phyloP scores from a whole-genome alignment of 164 flowering plant species.

The Piper longum region DNA sequence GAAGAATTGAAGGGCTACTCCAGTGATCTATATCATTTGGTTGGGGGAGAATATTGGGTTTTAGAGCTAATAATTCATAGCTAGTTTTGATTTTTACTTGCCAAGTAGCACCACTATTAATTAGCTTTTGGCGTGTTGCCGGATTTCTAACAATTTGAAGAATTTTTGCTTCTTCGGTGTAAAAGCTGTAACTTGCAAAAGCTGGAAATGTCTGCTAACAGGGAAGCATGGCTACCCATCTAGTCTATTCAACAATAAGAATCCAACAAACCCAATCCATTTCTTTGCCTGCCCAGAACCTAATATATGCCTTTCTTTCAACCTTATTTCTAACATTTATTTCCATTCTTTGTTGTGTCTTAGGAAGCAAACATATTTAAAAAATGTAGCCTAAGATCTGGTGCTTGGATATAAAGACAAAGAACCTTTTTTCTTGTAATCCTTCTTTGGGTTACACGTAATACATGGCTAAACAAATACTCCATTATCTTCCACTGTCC shows the following conservation, averaged over 20 bases:
- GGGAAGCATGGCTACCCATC: constrained; percentile 2
- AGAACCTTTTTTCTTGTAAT: constrained; percentile 10
- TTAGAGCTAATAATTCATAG: neutral
- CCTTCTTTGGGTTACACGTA: neutral
- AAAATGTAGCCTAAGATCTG: neutral
- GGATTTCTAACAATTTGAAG: neutral
- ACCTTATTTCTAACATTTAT: neutral
- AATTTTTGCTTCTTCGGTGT: neutral
- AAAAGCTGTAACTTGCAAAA: neutral
- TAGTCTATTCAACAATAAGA: constrained; percentile 6
- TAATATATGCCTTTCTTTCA: neutral
- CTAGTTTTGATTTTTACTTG: neutral
- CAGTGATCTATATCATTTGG: too few species aligned
- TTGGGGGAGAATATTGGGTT: neutral
- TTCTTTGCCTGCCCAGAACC: neutral
- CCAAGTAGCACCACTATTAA: neutral
- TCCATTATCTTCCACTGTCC: neutral
- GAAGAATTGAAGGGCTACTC: too few species aligned
- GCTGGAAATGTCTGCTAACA: constrained; percentile 3
- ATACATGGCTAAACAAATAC: neutral
- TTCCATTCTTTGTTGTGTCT: neutral
- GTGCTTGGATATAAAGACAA: constrained; percentile 7
- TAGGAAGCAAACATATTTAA: neutral
- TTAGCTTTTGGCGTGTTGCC: neutral
- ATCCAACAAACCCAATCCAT: constrained; percentile 3